Conservation (phyloP, 352 stramenopile genomes). For the Globisporangium camurandrum region DNA sequence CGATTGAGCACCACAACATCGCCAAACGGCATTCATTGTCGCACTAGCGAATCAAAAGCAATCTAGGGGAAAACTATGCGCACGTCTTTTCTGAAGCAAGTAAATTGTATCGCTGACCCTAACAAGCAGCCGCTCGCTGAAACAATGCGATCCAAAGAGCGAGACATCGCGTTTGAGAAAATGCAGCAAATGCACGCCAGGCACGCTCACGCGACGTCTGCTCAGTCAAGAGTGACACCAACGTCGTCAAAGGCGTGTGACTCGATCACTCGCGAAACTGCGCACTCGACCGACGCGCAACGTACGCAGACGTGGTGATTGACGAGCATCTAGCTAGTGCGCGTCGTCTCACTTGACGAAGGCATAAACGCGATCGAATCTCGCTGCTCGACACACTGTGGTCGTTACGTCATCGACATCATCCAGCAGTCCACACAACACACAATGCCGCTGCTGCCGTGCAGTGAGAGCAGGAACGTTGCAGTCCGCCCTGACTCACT, state of each 20-base stretch:
- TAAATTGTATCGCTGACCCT: no score
- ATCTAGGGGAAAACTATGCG: neutral
- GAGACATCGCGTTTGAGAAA: neutral
- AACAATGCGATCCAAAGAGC: neutral
- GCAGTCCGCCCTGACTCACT: constrained; percentile 9
- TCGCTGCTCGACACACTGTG: no score
- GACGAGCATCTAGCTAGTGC: neutral
- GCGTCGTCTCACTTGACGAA: no score
- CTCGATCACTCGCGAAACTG: neutral
- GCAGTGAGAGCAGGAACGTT: constrained; percentile 5
- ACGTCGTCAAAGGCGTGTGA: no score
- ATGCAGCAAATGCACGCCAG: neutral
- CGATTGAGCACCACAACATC: neutral
- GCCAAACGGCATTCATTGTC: neutral
- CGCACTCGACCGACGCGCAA: neutral
- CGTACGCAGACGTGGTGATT: neutral
- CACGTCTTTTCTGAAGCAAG: no score
- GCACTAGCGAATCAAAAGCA: neutral
- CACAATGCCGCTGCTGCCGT: constrained; percentile 12
- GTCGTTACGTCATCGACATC: no score
- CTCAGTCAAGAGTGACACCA: no score
- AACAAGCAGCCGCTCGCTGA: neutral
- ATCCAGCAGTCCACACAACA: no score
- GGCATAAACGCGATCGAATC: no score
- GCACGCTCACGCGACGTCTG: no score